Conservation (phyloP, 257 asterid genomes). For the Nicotiana benthamiana region DNA sequence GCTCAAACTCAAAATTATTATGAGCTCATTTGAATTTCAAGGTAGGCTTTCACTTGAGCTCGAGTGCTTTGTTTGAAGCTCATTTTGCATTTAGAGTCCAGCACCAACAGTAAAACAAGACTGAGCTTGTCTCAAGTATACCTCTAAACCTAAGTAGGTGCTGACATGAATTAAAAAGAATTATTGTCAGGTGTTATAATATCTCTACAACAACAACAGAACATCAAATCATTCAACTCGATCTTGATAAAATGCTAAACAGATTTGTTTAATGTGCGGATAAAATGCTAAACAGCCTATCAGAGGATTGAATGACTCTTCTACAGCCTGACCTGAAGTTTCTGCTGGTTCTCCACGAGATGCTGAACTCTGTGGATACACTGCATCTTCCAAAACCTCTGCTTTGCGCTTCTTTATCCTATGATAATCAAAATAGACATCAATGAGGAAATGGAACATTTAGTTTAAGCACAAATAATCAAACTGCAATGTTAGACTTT, state of each 20-base stretch:
- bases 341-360: slow-evolving; percentile 28
- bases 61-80: neutral
- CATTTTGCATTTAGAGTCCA: neutral
- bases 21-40: neutral
- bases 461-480: slow-evolving; percentile 1
- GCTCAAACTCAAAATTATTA: neutral
- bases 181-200: neutral
- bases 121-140: neutral
- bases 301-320: neutral
- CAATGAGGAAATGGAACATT: neutral
- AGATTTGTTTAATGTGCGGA: neutral
- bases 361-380: slow-evolving; percentile 28
- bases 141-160: neutral
- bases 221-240: neutral
- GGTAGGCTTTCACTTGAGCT: neutral
- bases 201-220: neutral
- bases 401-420: slow-evolving; percentile 76
- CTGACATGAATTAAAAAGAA: neutral
- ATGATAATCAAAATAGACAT: neutral
- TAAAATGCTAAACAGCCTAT: neutral
- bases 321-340: slow-evolving; percentile 24
- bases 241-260: neutral
- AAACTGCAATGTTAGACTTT: neutral
- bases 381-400: slow-evolving; percentile 28
- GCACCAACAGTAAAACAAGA: neutral